A percentile compares a stretch with the other conserved stretches of the same genome.
Conservation (phyloP, 345 rosid genomes). For the Arabis hirsuta region DNA sequence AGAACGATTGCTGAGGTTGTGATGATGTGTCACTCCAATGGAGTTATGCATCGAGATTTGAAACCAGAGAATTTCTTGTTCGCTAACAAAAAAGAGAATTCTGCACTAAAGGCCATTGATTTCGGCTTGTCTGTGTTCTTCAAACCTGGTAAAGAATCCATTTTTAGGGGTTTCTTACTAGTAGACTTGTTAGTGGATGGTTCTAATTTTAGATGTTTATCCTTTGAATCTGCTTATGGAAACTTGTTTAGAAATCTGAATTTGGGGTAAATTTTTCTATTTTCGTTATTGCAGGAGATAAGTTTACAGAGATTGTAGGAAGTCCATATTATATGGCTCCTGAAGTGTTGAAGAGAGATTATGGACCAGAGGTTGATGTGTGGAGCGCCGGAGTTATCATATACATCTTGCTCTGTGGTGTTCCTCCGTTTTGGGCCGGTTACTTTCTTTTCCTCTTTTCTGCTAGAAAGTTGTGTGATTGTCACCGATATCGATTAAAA, state of each 20-base stretch:
- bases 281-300: constrained; percentile 56
- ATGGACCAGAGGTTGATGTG: constrained; percentile 89
- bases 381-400: constrained; percentile 97
- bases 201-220: constrained; percentile 8
- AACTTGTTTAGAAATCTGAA: background rate
- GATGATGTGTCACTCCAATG: constrained; percentile 87
- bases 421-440: constrained; percentile 98
- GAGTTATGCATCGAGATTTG: constrained; percentile 93
- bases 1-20: constrained; percentile 91
- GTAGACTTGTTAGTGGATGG: background rate
- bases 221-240: constrained; percentile 18
- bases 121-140: constrained; percentile 90
- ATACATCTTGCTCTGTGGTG: constrained; percentile 85
- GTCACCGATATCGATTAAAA: background rate
- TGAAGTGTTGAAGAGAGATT: constrained; percentile 83
- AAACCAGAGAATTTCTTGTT: constrained; percentile 96
- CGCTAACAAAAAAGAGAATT: constrained; percentile 86
- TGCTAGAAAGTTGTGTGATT: constrained; percentile 12
- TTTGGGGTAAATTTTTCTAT: background rate
- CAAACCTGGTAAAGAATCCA: constrained; percentile 65
- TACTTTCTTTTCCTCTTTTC: constrained; percentile 19
- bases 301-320: constrained; percentile 90
- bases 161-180: background rate
- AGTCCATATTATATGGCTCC: constrained; percentile 99
- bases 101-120: constrained; percentile 85